A percentile compares a stretch with the other conserved stretches of the same genome.
These are phyloP conservation scores for Colletotrichum caudatum DNA, from an alignment of 2,329 filamentous ascomycete genomes.

Conservation along the genomic window DNA sequence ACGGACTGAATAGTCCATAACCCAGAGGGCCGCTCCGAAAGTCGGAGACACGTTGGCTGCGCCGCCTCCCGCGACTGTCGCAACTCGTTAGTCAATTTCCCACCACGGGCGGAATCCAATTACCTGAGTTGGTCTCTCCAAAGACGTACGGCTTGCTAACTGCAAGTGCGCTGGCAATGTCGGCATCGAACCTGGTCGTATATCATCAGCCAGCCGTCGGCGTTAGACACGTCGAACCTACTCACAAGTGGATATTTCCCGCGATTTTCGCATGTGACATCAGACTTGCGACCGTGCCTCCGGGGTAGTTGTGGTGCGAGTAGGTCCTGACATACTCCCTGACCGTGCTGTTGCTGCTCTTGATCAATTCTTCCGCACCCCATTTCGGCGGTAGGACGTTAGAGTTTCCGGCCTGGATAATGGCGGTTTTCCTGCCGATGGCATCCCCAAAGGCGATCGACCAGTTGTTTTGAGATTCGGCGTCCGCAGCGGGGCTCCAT, in stretches of 20 bases:
- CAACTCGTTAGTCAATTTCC: not conserved
- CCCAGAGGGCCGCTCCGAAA: slow-evolving; percentile 56
- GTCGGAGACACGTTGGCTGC: slow-evolving; percentile 46
- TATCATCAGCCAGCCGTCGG: not conserved
- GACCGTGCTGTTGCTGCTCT: slow-evolving; percentile 51
- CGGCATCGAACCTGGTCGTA: slow-evolving; percentile 55
- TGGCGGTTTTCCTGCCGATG: slow-evolving; percentile 48
- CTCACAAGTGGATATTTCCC: slow-evolving; percentile 46
- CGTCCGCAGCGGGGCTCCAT: slow-evolving; percentile 54
- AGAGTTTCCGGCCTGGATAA: slow-evolving; percentile 58
- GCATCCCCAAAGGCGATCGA: slow-evolving; percentile 52
- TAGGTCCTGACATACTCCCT: slow-evolving; percentile 57
- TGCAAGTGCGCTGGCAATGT: slow-evolving; percentile 54
- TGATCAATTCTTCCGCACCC: slow-evolving; percentile 55
- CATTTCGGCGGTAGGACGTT: slow-evolving; percentile 52
- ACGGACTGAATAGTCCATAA: slow-evolving; percentile 51
- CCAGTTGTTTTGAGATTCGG: slow-evolving; percentile 56
- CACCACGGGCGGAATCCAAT: fast-evolving
- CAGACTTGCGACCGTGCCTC: slow-evolving; percentile 54
- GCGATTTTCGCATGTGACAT: slow-evolving; percentile 60
- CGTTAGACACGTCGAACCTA: not conserved
- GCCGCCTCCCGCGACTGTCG: slow-evolving; percentile 18
- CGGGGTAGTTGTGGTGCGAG: slow-evolving; percentile 63
- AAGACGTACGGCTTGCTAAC: slow-evolving; percentile 60
- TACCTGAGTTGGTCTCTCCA: slow-evolving; percentile 64